phyloP scores from a whole-genome alignment of 768 basidiomycete genomes.

The Lepiota brunneoincarnata region DNA sequence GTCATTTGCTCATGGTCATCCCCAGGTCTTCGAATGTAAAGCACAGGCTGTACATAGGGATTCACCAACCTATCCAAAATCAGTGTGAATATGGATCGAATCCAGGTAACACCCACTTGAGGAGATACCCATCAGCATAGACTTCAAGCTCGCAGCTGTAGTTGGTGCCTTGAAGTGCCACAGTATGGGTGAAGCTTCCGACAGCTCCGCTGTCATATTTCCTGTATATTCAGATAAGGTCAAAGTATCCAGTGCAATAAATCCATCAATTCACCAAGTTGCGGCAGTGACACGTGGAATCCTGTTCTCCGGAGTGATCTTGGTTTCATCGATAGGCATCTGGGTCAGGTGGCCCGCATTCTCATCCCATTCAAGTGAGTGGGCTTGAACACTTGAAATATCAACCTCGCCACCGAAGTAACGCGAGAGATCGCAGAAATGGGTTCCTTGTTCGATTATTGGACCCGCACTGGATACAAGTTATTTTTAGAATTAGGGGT shows the following conservation, averaged over 20 bases:
- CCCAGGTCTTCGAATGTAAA: constrained; percentile 83
- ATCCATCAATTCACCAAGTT: constrained; percentile 58
- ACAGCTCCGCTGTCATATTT: constrained; percentile 96
- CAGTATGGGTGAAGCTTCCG: constrained; percentile 87
- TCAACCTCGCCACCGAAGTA: constrained; percentile 98
- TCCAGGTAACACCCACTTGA: constrained; percentile 53
- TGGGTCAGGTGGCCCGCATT: constrained; percentile 82
- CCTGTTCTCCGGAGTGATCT: constrained; percentile 83
- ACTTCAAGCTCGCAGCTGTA: constrained; percentile 96
- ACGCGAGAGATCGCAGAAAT: constrained; percentile 95
- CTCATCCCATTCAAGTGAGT: constrained; percentile 92
- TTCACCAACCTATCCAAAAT: constrained; percentile 63
- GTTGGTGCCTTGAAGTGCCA: constrained; percentile 87
- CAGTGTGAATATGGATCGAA: background rate
- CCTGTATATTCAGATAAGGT: constrained; percentile 35
- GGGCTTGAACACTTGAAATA: constrained; percentile 73
- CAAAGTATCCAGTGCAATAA: background rate
- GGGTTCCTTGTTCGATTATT: constrained; percentile 89
- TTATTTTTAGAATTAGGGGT: constrained; percentile 9
- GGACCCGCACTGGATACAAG: constrained; percentile 61
- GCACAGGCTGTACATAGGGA: constrained; percentile 89
- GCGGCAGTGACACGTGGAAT: constrained; percentile 93
- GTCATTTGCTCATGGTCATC: constrained; percentile 71
- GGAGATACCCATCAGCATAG: constrained; percentile 88
- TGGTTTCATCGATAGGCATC: constrained; percentile 78